A percentile compares a stretch with the other conserved stretches of the same genome.
Evolutionary conservation across 1,284 basidiomycete genomes (phyloP).

Genomic region (Bondarzewia mesenterica): DNA sequence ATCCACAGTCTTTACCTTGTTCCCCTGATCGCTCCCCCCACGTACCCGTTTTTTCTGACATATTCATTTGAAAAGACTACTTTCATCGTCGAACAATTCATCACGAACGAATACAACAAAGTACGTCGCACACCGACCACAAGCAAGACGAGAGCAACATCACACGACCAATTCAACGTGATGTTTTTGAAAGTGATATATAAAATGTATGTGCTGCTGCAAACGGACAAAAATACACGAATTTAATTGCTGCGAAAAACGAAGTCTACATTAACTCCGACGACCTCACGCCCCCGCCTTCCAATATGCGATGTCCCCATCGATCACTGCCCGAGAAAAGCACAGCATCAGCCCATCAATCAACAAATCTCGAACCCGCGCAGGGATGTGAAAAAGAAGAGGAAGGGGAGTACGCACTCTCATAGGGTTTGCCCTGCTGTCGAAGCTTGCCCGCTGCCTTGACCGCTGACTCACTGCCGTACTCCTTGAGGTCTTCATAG

Average conservation of each 20-base stretch:
- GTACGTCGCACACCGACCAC: no score
- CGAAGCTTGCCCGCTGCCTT: constrained; percentile 94
- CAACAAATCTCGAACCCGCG: not conserved
- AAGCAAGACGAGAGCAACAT: no score
- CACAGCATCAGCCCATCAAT: no score
- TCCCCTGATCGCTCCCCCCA: no score
- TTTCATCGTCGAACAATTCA: no score
- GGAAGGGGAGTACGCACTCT: constrained; percentile 48
- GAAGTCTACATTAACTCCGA: not conserved
- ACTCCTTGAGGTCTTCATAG: constrained; percentile 86
- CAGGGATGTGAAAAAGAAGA: not conserved
- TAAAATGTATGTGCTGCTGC: not conserved
- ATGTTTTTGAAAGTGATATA: not conserved
- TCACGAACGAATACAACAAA: no score
- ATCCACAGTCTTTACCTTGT: no score
- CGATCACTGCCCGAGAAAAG: not conserved
- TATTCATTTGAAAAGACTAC: no score
- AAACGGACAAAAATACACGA: no score
- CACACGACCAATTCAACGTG: no score
- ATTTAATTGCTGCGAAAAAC: no score
- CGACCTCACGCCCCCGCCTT: constrained; percentile 1
- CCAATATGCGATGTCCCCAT: constrained; percentile 5
- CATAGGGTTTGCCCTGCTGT: constrained; percentile 96
- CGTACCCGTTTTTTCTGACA: no score
- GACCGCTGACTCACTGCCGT: constrained; percentile 85